phyloP scores from a whole-genome alignment of 2,329 filamentous ascomycete genomes.

The Chaetomium olivaceum region DNA sequence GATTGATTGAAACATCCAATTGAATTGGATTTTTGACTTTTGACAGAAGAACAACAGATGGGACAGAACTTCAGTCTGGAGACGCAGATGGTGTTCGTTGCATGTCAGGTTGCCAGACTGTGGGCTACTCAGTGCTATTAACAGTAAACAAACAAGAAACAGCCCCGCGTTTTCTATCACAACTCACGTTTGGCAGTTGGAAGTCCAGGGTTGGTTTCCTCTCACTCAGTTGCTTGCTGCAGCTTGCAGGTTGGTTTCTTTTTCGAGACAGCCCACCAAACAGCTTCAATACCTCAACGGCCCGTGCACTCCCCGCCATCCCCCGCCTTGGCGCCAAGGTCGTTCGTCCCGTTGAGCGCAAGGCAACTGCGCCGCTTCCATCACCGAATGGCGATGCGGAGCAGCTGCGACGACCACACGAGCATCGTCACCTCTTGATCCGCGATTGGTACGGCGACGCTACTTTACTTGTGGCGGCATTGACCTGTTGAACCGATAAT shows the following conservation, averaged over 20 bases:
- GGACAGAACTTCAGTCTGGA: slow-evolving; percentile 23
- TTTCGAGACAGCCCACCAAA: background rate
- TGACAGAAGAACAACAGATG: background rate
- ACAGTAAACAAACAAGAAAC: slow-evolving; percentile 6
- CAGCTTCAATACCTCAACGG: background rate
- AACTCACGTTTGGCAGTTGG: background rate
- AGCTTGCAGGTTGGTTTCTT: background rate
- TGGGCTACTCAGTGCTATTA: background rate
- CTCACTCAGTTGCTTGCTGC: background rate
- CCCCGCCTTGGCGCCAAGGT: slow-evolving; percentile 23
- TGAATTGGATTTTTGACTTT: background rate
- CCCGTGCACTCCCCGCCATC: slow-evolving; percentile 17
- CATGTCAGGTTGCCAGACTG: slow-evolving; percentile 20
- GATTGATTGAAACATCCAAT: background rate
- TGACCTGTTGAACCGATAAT: background rate
- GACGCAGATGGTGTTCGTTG: slow-evolving; percentile 10
- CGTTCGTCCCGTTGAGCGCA: background rate
- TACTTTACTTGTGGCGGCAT: background rate
- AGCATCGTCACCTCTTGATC: background rate
- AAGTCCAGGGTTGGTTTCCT: background rate
- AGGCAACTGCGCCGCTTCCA: slow-evolving; percentile 21
- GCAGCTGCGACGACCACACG: slow-evolving; percentile 9
- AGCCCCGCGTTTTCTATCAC: background rate
- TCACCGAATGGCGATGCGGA: slow-evolving; percentile 18
- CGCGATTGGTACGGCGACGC: background rate